A percentile compares a stretch with the other conserved stretches of the same genome.
Conservation (phyloP, 2,329 filamentous ascomycete genomes). For the Diaporthe citri region DNA sequence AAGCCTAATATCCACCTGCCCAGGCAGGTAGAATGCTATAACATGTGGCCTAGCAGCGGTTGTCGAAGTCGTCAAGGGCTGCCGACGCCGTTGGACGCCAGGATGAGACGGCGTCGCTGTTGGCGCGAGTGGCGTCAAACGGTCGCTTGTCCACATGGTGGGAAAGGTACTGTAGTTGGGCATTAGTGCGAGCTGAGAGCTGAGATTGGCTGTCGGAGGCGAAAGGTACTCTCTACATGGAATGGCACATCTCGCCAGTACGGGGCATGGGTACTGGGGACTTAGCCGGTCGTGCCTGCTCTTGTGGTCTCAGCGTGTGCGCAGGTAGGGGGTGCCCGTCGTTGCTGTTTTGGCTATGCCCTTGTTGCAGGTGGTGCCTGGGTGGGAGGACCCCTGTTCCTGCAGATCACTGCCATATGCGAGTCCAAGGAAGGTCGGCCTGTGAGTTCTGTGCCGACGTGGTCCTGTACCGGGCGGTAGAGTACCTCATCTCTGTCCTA, state of each 20-base stretch:
- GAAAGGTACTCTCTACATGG: neutral
- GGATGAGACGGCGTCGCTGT: conserved; percentile 5
- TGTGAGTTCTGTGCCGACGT: neutral
- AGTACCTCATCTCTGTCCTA: neutral
- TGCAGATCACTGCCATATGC: conserved; percentile 11
- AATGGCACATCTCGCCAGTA: too few species aligned
- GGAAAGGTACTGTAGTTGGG: neutral
- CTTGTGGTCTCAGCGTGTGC: too few species aligned
- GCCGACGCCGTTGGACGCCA: conserved; percentile 8
- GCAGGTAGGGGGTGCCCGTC: neutral
- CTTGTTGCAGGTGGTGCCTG: neutral
- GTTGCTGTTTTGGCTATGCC: neutral
- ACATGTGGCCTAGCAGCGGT: neutral
- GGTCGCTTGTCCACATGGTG: conserved; percentile 8
- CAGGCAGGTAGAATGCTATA: neutral
- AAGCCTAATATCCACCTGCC: neutral
- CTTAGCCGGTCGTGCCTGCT: neutral
- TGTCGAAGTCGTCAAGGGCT: neutral
- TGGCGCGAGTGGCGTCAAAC: conserved; percentile 30
- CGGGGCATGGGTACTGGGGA: neutral
- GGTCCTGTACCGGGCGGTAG: neutral
- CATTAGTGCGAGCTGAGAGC: neutral
- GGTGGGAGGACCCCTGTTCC: conserved; percentile 6
- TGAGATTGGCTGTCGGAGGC: neutral
- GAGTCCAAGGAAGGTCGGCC: neutral